phyloP scores from a whole-genome alignment of 495 filamentous ascomycete genomes.

The Penicillium tannophilum region DNA sequence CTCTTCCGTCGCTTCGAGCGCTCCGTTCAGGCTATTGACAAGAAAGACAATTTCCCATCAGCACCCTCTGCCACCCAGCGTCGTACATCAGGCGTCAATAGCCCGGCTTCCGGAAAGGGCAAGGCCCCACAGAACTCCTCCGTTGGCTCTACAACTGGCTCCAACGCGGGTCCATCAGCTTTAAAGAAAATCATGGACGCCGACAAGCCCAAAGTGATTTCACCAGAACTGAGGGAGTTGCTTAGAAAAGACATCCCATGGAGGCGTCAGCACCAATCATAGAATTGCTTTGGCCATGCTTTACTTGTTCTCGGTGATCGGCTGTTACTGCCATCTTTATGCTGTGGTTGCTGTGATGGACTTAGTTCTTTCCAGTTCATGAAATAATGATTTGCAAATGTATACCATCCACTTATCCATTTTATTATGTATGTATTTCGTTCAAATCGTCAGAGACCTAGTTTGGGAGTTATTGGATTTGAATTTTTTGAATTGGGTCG shows the following conservation, averaged over 20 bases:
- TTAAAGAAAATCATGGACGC: conserved; percentile 23
- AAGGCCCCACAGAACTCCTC: conserved; percentile 35
- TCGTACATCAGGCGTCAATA: conserved; percentile 27
- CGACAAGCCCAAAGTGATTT: conserved; percentile 67
- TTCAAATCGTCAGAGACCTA: not conserved
- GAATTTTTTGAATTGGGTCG: not conserved
- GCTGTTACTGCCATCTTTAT: not conserved
- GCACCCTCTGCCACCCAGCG: conserved; percentile 59
- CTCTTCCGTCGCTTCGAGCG: conserved; percentile 87
- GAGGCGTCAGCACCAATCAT: conserved; percentile 25
- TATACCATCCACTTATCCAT: not conserved
- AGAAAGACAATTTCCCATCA: conserved; percentile 79
- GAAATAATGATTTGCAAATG: not conserved
- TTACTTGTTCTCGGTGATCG: no score
- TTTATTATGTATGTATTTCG: not conserved
- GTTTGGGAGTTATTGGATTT: not conserved
- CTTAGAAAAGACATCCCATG: conserved; percentile 67
- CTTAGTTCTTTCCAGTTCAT: not conserved
- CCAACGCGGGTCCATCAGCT: conserved; percentile 21
- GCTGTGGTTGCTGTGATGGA: conserved; percentile 18
- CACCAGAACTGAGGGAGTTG: conserved; percentile 74
- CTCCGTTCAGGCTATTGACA: conserved; percentile 83
- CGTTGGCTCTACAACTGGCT: conserved; percentile 32
- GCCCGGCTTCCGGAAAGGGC: conserved; percentile 29
- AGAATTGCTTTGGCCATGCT: not conserved